phyloP scores from a whole-genome alignment of 2,329 filamentous ascomycete species.

The Paecilomyces niveus region DNA sequence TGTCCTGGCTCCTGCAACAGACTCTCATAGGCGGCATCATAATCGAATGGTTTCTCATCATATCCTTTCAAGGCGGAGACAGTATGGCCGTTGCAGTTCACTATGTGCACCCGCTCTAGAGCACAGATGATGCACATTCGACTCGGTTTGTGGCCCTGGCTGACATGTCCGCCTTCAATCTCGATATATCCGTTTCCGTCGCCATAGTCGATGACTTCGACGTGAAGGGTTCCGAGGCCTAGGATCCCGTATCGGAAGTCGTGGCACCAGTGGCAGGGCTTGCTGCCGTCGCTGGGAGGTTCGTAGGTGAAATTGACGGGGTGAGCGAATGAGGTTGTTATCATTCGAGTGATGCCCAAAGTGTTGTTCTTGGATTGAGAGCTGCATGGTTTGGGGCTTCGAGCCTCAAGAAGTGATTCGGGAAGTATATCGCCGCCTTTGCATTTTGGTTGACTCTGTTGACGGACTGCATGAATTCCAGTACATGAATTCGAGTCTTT shows the following conservation, averaged over 20 bases:
- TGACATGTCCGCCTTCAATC: conserved; percentile 29
- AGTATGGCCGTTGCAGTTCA: conserved; percentile 25
- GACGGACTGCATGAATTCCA: neutral
- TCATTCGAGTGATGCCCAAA: conserved; percentile 14
- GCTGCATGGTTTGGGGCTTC: neutral
- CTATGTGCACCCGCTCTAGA: conserved; percentile 23
- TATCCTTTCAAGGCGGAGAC: conserved; percentile 18
- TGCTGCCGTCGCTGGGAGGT: conserved; percentile 7
- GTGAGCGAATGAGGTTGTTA: conserved; percentile 32
- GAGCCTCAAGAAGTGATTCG: neutral
- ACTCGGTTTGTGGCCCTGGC: conserved; percentile 22
- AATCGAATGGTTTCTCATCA: conserved; percentile 11
- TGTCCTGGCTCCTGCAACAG: conserved; percentile 4
- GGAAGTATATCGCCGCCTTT: neutral
- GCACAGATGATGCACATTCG: conserved; percentile 35
- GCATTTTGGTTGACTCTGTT: neutral
- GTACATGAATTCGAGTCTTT: neutral
- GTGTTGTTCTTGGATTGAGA: neutral
- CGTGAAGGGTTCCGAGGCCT: conserved; percentile 27
- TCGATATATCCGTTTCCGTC: conserved; percentile 32
- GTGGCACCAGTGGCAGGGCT: conserved; percentile 35
- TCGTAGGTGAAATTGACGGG: conserved; percentile 33
- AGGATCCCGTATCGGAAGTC: conserved; percentile 33
- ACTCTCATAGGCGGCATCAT: conserved; percentile 17
- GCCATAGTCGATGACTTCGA: conserved; percentile 27